Base-by-base conservation (phyloP, 495 filamentous ascomycete genomes). In the Ramalina intermedia region DNA sequence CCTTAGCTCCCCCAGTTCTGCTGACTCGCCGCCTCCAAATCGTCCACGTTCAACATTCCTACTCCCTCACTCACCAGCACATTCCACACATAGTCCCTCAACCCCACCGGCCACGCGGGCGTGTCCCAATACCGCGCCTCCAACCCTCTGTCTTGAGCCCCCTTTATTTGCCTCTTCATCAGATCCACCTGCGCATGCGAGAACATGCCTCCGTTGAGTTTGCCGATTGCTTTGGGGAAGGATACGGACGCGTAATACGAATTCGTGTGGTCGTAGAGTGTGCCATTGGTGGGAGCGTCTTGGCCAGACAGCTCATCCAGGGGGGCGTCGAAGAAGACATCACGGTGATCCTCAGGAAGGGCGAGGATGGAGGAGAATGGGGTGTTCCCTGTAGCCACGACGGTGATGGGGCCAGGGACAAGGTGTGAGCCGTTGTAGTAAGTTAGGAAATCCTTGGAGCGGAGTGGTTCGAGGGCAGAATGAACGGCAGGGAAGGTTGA, bases 61-160 rank as follows among this genome's bases (percentile, higher is more conserved):
- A 82, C 79, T 0, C 83, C 84, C 54, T 85, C 82, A 35, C 66
- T 61, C 18, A 83, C 62, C 29, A 91, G 61, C 3, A 75, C 70
- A 53, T 74, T 63, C 85, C 85, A 89, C 21, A 90, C 66, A 14
- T 70, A 63, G 61, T 87, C 81, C 36, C 83, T 68, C 37, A 73
- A 56, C n/a, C 76, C 68, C 23, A 81, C 48, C 50, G 85, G 74
- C 79, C 85, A 78, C 47, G 58, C 56, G 2, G 84, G 85, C 17
- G 80, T 69, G 37, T 82, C 76, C 84, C 85, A 90, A 61, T 86
- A 89, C 47, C 85, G 60, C 3, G 73, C 76, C 48, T 73, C 73
- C 44, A 89, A 70, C 0, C 84, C 83, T 50, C 72, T 72, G 35
- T 63, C 59, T 53, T 78, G 73, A 1, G 86, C 86, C 12, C 66